phyloP scores from a whole-genome alignment of 345 rosid species.

The Aquilaria malaccensis region DNA sequence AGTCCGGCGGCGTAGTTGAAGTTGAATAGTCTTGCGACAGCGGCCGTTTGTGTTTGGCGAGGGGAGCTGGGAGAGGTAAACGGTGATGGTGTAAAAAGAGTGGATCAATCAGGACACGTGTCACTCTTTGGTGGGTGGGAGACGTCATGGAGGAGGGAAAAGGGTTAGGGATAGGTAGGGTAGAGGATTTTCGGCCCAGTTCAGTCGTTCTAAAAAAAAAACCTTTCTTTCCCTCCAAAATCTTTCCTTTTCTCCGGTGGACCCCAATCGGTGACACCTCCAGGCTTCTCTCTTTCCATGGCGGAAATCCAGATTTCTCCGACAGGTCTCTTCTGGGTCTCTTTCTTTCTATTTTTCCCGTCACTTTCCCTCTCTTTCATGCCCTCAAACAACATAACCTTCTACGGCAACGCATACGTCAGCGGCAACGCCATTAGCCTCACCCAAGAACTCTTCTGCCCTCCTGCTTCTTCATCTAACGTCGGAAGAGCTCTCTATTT shows the following conservation, averaged over 20 bases:
- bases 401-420: conserved; percentile 62
- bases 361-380: conserved; percentile 26
- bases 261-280: not conserved
- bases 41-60: no score
- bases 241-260: not conserved
- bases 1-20: no score
- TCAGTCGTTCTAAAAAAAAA: not conserved
- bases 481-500: conserved; percentile 58
- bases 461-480: conserved; percentile 21
- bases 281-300: not conserved
- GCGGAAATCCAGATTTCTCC: conserved; percentile 7
- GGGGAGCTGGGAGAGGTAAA: no score
- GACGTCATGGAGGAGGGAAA: no score
- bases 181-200: not conserved
- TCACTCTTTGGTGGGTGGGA: no score
- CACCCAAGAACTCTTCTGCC: conserved; percentile 46
- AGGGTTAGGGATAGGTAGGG: no score
- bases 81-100: no score
- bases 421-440: conserved; percentile 47
- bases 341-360: conserved; percentile 30
- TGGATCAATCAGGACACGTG: no score
- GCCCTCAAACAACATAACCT: conserved; percentile 44
- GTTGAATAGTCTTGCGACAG: no score
- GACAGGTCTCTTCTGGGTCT: conserved; percentile 23
- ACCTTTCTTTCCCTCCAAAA: not conserved